Base-by-base conservation (phyloP, 2,329 filamentous ascomycete genomes). In the Trichoderma sp. region DNA sequence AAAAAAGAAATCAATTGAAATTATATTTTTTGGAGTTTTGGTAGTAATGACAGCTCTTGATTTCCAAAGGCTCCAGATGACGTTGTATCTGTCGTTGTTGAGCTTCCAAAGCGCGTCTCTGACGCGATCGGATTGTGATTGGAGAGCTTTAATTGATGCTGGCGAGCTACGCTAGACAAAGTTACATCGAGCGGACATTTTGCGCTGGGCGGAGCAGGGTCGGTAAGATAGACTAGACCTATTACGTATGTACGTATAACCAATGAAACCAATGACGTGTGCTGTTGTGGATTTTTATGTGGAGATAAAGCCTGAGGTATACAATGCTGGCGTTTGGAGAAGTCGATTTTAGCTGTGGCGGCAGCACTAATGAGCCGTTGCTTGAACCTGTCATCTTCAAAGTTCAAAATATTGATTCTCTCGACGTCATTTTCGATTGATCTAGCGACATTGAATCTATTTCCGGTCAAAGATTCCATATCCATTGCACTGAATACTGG, bases 61-160 rank as follows among this genome's bases (percentile, higher is more conserved):
- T 59, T 30, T 18, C 28, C 13, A 18, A 21, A 3, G n/a, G 21
- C 11, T n/a, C 34, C 11, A 26, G 54, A 18, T 51, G 54, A 46
- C n/a, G 64, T 30, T 66, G 64, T 32, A 10, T 43, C 30, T 37
- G 63, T 37, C 26, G 30, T 37, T 66, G 63, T 51, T 14, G 54
- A 39, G 5, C 6, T 64, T 58, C 24, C 24, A 30, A 37, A 55
- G 55, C 71, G 70, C 70, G 70, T 70, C 70, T 34, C 54, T n/a
- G 70, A 70, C 70, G 68, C 70, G 70, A 60, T 59, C 69, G 59
- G 30, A 14, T 49, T 66, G 54, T 66, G 65, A 56, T 55, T 49
- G 46, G 43, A 46, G 56, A 68, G 65, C 26, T 59, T 68, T 54
- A 46, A 58, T 49, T 65, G 68, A 69, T 59, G 60, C 46, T 60